Evolutionary conservation across 495 filamentous ascomycete species (phyloP).

Genomic region (Penicillium steckii): DNA sequence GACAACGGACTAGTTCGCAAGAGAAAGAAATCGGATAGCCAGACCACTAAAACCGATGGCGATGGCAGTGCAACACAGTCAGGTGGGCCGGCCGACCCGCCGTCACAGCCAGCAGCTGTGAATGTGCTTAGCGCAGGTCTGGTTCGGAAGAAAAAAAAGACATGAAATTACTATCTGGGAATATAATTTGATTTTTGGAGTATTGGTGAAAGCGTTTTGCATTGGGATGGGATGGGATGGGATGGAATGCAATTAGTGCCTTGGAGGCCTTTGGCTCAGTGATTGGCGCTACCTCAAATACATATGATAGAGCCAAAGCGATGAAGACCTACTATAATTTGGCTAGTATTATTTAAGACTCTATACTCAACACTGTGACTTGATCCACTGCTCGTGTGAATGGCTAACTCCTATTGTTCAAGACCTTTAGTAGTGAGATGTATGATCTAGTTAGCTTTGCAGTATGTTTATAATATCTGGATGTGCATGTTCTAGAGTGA

Average conservation of each 20-base stretch:
- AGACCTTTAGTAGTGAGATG: too few relatives aligned
- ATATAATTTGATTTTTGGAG: background rate
- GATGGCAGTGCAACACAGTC: slow-evolving; percentile 12
- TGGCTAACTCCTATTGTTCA: too few relatives aligned
- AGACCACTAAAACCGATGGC: slow-evolving; percentile 8
- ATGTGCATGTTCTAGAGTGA: too few relatives aligned
- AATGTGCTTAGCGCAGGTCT: slow-evolving; percentile 59
- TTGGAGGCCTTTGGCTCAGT: too few relatives aligned
- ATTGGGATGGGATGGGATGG: background rate
- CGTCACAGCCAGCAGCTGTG: slow-evolving; percentile 35
- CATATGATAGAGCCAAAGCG: too few relatives aligned
- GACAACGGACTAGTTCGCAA: slow-evolving; percentile 51
- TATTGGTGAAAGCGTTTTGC: background rate
- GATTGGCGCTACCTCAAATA: too few relatives aligned
- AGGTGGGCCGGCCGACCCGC: slow-evolving; percentile 22
- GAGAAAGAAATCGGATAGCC: slow-evolving; percentile 46
- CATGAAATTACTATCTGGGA: slow-evolving; percentile 7
- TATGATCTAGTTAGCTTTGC: too few relatives aligned
- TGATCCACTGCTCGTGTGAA: too few relatives aligned
- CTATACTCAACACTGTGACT: too few relatives aligned
- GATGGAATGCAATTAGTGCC: background rate
- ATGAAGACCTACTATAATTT: too few relatives aligned
- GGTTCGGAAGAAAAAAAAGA: slow-evolving; percentile 67
- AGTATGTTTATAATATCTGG: too few relatives aligned
- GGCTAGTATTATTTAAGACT: too few relatives aligned